phyloP scores from a whole-genome alignment of 345 rosid genomes.

The Turritis glabra region DNA sequence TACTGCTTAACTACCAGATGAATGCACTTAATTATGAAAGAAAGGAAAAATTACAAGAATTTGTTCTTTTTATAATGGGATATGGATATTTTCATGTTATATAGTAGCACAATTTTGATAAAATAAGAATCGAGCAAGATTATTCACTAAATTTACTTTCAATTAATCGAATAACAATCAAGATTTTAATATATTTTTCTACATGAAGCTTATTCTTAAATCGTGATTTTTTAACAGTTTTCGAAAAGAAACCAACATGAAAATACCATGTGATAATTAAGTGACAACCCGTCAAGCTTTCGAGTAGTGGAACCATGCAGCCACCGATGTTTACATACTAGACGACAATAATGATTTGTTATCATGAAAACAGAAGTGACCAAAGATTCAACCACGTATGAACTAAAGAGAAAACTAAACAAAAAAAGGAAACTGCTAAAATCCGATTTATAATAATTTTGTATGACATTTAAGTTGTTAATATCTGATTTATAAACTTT shows the following conservation, averaged over 20 bases:
- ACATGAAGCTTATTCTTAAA: background rate
- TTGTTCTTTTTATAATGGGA: background rate
- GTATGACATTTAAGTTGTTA: background rate
- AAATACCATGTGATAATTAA: background rate
- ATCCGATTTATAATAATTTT: background rate
- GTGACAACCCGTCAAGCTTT: background rate
- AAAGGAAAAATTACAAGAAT: background rate
- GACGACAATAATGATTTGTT: slow-evolving; percentile 6
- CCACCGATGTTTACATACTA: background rate
- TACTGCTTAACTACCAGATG: background rate
- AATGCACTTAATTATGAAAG: background rate
- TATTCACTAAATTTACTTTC: background rate
- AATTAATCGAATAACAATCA: background rate
- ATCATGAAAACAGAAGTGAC: background rate
- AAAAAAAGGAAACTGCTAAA: background rate
- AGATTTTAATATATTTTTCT: background rate
- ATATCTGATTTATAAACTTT: background rate
- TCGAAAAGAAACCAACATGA: background rate
- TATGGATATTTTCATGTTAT: background rate
- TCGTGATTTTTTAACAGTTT: background rate
- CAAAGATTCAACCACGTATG: background rate
- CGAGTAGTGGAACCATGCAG: background rate
- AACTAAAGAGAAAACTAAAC: background rate
- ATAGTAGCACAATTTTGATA: background rate
- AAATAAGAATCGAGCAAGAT: background rate